A percentile compares a stretch with the other conserved stretches of the same genome.
Evolutionary conservation across 2,329 filamentous ascomycete species (phyloP).

Genomic region (Xylariaceae sp.): DNA sequence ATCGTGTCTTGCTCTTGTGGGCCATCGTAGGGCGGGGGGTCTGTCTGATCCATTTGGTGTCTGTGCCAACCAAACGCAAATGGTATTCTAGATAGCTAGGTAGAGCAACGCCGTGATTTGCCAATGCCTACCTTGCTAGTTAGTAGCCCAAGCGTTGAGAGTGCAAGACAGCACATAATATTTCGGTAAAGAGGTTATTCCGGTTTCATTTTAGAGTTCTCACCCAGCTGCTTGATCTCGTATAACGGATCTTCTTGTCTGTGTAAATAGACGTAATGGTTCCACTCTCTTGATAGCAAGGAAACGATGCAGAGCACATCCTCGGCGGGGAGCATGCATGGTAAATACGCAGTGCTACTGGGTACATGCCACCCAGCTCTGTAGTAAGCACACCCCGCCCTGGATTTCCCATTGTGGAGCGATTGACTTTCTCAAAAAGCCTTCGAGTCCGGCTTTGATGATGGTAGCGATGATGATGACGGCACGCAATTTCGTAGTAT

Average conservation of each 20-base stretch:
- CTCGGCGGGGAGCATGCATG: too few relatives aligned
- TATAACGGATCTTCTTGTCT: too few relatives aligned
- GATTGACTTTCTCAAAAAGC: not conserved
- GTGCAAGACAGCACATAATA: not conserved
- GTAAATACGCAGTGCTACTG: too few relatives aligned
- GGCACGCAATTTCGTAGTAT: not conserved
- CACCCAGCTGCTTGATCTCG: not conserved
- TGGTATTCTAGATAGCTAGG: not conserved
- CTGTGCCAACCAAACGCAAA: too few relatives aligned
- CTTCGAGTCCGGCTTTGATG: not conserved
- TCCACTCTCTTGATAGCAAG: too few relatives aligned
- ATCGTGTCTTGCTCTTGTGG: not conserved
- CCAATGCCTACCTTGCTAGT: too few relatives aligned
- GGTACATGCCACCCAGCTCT: too few relatives aligned
- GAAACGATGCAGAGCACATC: too few relatives aligned
- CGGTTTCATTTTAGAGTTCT: not conserved
- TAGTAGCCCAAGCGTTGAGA: too few relatives aligned
- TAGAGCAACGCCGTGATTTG: too few relatives aligned
- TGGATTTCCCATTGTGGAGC: not conserved
- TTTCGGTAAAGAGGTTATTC: conserved; percentile 5
- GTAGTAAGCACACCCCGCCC: not conserved
- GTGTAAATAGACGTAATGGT: too few relatives aligned
- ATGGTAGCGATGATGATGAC: not conserved
- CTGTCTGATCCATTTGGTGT: conserved; percentile 1
- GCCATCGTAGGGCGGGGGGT: conserved; percentile 10